A percentile compares a stretch with the other conserved stretches of the same genome.
These are phyloP conservation scores for Venturia nashicola DNA, from an alignment of 2,329 filamentous ascomycete genomes.

Conservation along the genomic window DNA sequence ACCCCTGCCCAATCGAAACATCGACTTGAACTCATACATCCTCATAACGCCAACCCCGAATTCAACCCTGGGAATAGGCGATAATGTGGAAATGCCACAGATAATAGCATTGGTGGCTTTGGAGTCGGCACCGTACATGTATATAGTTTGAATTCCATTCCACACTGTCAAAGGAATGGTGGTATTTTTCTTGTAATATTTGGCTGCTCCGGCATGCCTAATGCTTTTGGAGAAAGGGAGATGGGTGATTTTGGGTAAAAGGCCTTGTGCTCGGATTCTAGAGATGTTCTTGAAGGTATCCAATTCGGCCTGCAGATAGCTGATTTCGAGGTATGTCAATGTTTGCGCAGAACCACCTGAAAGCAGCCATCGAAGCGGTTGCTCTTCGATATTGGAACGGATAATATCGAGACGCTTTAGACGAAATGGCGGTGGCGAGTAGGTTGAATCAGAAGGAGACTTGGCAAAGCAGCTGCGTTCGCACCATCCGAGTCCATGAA, in stretches of 20 bases:
- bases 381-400: background rate
- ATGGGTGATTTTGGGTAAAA: background rate
- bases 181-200: background rate
- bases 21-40: background rate
- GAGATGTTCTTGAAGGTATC: background rate
- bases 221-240: background rate
- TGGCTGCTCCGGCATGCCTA: background rate
- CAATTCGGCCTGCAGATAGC: background rate
- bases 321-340: background rate
- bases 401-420: background rate
- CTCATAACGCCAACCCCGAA: background rate
- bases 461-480: background rate
- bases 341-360: background rate
- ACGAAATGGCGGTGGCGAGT: background rate
- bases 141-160: background rate
- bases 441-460: background rate
- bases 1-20: background rate
- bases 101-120: background rate
- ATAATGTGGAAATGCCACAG: background rate
- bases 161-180: background rate
- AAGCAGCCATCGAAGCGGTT: background rate
- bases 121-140: background rate
- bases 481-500: background rate
- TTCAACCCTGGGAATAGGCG: background rate
- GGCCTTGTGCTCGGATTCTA: background rate